Percentiles rank a stretch among this genome's conserved stretches.
These are phyloP conservation scores for Lactarius evosmus DNA, from an alignment of 768 basidiomycete genomes.

Conservation along the genomic window DNA sequence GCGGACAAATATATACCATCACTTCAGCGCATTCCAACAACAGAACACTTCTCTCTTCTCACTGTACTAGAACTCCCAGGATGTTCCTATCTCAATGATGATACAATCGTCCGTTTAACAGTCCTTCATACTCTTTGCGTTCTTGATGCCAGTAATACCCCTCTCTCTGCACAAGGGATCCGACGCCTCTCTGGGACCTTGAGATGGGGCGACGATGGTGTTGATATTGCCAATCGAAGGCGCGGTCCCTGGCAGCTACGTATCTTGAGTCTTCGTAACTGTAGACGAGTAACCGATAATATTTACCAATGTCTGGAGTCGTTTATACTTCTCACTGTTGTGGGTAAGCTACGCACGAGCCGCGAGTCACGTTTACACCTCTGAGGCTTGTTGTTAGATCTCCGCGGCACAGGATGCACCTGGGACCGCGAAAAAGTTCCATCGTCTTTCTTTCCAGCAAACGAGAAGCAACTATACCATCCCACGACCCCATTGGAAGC, in stretches of 20 bases:
- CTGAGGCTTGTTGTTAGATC: slow-evolving; percentile 16
- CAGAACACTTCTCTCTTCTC: slow-evolving; percentile 57
- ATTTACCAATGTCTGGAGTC: slow-evolving; percentile 19
- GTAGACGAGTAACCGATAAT: slow-evolving; percentile 18
- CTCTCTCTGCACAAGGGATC: slow-evolving; percentile 51
- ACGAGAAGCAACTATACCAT: slow-evolving; percentile 22
- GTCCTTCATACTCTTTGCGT: slow-evolving; percentile 54
- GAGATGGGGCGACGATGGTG: slow-evolving; percentile 36
- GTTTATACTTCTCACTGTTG: slow-evolving; percentile 25
- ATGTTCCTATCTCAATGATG: slow-evolving; percentile 57
- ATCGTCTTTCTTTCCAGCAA: slow-evolving; percentile 20
- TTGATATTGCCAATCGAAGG: slow-evolving; percentile 23
- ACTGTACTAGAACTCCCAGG: slow-evolving; percentile 59
- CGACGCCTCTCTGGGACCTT: slow-evolving; percentile 51
- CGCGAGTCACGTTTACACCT: not conserved
- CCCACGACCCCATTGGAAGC: slow-evolving; percentile 22
- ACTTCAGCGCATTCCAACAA: slow-evolving; percentile 55
- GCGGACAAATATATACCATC: slow-evolving; percentile 51
- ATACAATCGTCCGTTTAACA: slow-evolving; percentile 48
- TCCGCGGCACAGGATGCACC: slow-evolving; percentile 26
- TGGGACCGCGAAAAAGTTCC: slow-evolving; percentile 18
- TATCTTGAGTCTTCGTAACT: slow-evolving; percentile 26
- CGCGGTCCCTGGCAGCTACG: slow-evolving; percentile 30
- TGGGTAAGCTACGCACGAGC: slow-evolving; percentile 22
- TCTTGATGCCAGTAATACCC: slow-evolving; percentile 59